Conservation (phyloP, 805 yeast species). For the Kockiozyma suomiensis region DNA sequence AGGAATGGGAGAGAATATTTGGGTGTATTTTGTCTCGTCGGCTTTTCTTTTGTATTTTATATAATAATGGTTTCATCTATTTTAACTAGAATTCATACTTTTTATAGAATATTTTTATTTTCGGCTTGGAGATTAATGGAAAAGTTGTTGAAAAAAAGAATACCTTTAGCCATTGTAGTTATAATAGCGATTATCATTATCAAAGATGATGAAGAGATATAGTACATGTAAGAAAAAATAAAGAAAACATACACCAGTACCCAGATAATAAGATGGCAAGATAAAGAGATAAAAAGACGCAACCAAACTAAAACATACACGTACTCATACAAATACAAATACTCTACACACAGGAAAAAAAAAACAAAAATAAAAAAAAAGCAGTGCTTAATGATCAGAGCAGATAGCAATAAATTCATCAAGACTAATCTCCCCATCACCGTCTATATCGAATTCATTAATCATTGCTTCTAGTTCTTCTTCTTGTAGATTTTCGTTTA, state of each 20-base stretch:
- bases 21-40: too few relatives aligned
- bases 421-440: constrained; percentile 91
- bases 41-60: too few relatives aligned
- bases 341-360: neutral
- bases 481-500: constrained; percentile 89
- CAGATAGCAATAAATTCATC: constrained; percentile 90
- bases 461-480: constrained; percentile 96
- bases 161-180: too few relatives aligned
- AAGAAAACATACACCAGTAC: neutral
- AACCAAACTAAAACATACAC: neutral
- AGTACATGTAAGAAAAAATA: constrained; percentile 1
- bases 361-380: neutral
- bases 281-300: neutral
- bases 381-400: constrained; percentile 59
- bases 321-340: neutral
- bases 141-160: constrained; percentile 15
- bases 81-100: neutral
- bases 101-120: neutral
- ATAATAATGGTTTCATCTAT: too few relatives aligned
- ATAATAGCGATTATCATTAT: too few relatives aligned
- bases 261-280: neutral
- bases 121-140: constrained; percentile 2
- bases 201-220: too few relatives aligned
- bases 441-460: constrained; percentile 86
- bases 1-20: neutral